Conservation (phyloP, 495 filamentous ascomycete species). For the Aspergillus affinis region DNA sequence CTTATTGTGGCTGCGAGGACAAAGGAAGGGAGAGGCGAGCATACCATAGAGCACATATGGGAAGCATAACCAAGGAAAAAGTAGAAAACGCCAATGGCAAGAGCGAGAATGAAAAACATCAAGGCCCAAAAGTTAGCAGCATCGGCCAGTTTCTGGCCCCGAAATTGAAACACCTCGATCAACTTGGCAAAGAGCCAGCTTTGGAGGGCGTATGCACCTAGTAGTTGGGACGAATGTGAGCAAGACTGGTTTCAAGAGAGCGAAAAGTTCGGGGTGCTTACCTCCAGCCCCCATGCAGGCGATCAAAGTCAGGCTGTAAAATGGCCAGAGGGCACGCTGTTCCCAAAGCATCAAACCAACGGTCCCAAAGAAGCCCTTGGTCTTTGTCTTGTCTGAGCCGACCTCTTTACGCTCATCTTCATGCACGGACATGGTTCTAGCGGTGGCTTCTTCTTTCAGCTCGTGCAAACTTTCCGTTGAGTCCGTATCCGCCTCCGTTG, state of each 20-base stretch:
- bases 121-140: slow-evolving; percentile 61
- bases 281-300: slow-evolving; percentile 52
- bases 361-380: slow-evolving; percentile 41
- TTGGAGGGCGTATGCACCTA: slow-evolving; percentile 44
- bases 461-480: slow-evolving; percentile 27
- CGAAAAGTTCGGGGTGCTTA: slow-evolving; percentile 21
- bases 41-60: slow-evolving; percentile 40
- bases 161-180: slow-evolving; percentile 37
- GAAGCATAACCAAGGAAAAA: slow-evolving; percentile 52
- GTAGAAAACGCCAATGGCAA: slow-evolving; percentile 51
- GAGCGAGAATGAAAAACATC: slow-evolving; percentile 62
- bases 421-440: slow-evolving; percentile 19
- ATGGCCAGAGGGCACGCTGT: slow-evolving; percentile 45
- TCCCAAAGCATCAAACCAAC: slow-evolving; percentile 47
- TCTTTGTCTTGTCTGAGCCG: slow-evolving; percentile 23
- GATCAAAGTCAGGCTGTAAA: slow-evolving; percentile 47
- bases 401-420: slow-evolving; percentile 46
- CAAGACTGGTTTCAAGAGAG: neutral
- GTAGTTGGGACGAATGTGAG: slow-evolving; percentile 52
- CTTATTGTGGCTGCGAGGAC: neutral
- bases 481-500: slow-evolving; percentile 15
- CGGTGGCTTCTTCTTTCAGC: slow-evolving; percentile 41
- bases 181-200: slow-evolving; percentile 37
- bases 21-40: slow-evolving; percentile 5
- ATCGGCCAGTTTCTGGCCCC: slow-evolving; percentile 25